Evolutionary conservation across 305 asterid species (phyloP).

Genomic region (Fraxinus ornus): DNA sequence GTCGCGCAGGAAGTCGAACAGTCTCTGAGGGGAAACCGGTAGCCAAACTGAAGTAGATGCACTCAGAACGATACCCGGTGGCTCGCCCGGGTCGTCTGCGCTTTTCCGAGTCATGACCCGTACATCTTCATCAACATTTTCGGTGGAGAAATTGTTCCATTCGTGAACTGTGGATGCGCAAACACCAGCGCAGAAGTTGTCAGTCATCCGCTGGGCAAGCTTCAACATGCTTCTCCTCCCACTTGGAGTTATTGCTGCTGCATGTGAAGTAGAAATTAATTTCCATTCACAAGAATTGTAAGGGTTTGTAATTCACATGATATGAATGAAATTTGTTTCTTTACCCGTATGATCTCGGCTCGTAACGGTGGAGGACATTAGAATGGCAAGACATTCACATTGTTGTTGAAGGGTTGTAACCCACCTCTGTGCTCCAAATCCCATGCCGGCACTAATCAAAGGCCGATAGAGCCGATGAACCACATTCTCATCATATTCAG

Average conservation of each 20-base stretch:
- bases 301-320: not conserved
- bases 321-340: not conserved
- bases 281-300: not conserved
- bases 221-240: slow-evolving; percentile 93
- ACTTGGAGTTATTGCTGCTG: slow-evolving; percentile 62
- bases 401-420: slow-evolving; percentile 79
- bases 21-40: slow-evolving; percentile 70
- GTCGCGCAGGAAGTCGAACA: slow-evolving; percentile 81
- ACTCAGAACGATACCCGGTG: slow-evolving; percentile 76
- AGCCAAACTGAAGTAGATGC: slow-evolving; percentile 97
- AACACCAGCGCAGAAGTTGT: slow-evolving; percentile 86
- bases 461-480: slow-evolving; percentile 77
- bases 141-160: slow-evolving; percentile 76
- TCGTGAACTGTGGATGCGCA: slow-evolving; percentile 82
- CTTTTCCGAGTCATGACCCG: slow-evolving; percentile 91
- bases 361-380: slow-evolving; percentile 62
- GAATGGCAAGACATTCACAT: slow-evolving; percentile 86
- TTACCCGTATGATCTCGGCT: slow-evolving; percentile 61
- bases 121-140: slow-evolving; percentile 77
- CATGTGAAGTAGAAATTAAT: slow-evolving; percentile 6
- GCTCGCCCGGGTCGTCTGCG: slow-evolving; percentile 87
- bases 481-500: slow-evolving; percentile 69
- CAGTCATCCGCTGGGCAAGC: slow-evolving; percentile 94
- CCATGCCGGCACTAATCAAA: slow-evolving; percentile 68
- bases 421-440: slow-evolving; percentile 90